phyloP scores from a whole-genome alignment of 345 rosid species.

The Euphorbia lathyris region DNA sequence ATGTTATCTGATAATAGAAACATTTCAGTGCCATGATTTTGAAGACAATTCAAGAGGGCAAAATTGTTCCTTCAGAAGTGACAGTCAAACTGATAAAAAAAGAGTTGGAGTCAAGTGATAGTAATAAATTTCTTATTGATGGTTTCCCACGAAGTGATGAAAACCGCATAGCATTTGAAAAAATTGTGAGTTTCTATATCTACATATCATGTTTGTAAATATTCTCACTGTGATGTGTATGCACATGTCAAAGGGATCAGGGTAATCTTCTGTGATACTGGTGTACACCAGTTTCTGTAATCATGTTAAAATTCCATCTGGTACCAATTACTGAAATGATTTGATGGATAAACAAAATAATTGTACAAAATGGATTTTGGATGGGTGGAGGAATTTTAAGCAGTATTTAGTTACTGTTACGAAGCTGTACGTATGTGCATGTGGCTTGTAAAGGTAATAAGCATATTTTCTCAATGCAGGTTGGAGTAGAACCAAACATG shows the following conservation, averaged over 20 bases:
- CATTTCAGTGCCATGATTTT: constrained; percentile 24
- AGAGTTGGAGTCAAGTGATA: constrained; percentile 26
- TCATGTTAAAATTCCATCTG: not conserved
- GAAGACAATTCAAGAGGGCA: constrained; percentile 26
- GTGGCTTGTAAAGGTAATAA: not conserved
- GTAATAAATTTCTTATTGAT: constrained; percentile 26
- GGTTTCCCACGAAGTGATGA: constrained; percentile 34
- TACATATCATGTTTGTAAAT: not conserved
- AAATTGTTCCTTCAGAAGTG: constrained; percentile 34
- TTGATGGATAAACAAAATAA: not conserved
- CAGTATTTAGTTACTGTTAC: not conserved
- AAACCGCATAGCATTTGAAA: constrained; percentile 24
- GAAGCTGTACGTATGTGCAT: not conserved
- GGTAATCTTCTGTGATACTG: not conserved
- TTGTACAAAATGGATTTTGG: not conserved
- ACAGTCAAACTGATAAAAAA: constrained; percentile 27
- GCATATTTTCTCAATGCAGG: constrained; percentile 19
- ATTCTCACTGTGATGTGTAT: constrained; percentile 1
- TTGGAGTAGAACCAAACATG: constrained; percentile 29
- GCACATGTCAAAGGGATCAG: not conserved
- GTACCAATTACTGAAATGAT: not conserved
- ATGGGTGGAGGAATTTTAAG: not conserved
- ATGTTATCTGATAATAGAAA: not conserved
- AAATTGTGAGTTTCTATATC: constrained; percentile 21
- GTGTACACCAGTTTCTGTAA: too few species aligned